Evolutionary conservation across 2,329 filamentous ascomycete species (phyloP), one percentile per base, ranked within the genome.

Genomic region (Pestalotiopsis sp.): DNA sequence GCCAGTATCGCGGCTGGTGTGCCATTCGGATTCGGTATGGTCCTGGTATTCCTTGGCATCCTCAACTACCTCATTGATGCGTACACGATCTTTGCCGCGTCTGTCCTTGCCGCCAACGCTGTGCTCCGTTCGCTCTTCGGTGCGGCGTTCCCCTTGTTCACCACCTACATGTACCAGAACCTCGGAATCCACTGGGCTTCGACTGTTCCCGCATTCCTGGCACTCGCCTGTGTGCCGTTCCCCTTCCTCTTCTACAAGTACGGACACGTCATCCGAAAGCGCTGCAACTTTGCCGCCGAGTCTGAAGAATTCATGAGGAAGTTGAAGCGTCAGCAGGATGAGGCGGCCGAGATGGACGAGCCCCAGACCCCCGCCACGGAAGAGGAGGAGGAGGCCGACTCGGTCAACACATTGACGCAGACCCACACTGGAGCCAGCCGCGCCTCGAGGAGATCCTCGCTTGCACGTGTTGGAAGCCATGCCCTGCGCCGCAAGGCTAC

Each of bases 141-240:
- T 68, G 88, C 90, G 1, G 89, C 86, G 0, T 94, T 94, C 80
- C 92, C 92, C 0, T 84, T 94, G 0, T 94, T 94, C 79, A 92
- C 91, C 0, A 84, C 83, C 0, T 82, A 64, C 31, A 68, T 68
- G 66, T 68, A 68, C 66, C 25, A 68, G 11, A 39, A 68, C 31
- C 61, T 68, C 1, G 66, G 66, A 12, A 68, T 68, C 23, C 66
- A 68, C 66, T 68, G 66, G 66, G 66, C 66, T n/a, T 68, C 66
- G 17, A 57, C 25, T 17, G 41, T 68, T 17, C 66, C 66, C 9
- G 66, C 60, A 2, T 68, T 68, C 27, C 31, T 68, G 41, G 59
- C 86, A 0, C 74, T 88, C 7, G 81, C 80, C 3, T 89, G 87
- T 72, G 81, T 88, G 0, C 87, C 87, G 0, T 85, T 89, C 70